phyloP scores from a whole-genome alignment of 75 land plant genomes.

The Isoetes taiwanensis region DNA sequence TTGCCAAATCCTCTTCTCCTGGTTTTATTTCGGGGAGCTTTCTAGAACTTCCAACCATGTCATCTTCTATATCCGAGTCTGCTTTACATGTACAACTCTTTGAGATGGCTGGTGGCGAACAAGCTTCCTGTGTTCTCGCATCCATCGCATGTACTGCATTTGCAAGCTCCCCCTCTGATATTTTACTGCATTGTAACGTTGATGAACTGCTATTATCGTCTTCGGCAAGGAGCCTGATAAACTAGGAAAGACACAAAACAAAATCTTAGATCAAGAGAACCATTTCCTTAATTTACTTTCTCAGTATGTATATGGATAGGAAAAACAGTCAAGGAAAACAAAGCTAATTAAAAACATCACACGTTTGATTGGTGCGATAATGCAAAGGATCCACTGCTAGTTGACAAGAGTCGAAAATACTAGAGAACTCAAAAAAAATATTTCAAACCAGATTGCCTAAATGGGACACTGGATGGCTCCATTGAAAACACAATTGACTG shows the following conservation, averaged over 20 bases:
- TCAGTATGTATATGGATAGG: not conserved
- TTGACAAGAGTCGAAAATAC: too few species aligned
- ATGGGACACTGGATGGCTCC: too few species aligned
- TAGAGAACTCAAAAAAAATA: too few species aligned
- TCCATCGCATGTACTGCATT: slow-evolving; percentile 67
- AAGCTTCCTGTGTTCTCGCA: slow-evolving; percentile 28
- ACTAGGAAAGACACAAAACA: slow-evolving; percentile 28
- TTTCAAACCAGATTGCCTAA: too few species aligned
- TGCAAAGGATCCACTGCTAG: too few species aligned
- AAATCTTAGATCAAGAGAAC: not conserved
- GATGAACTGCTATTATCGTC: slow-evolving; percentile 31
- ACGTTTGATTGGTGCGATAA: too few species aligned
- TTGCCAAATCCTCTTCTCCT: slow-evolving; percentile 10
- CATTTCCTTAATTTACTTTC: not conserved
- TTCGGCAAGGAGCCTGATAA: slow-evolving; percentile 62
- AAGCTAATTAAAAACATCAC: too few species aligned
- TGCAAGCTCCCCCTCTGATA: slow-evolving; percentile 40
- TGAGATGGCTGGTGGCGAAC: slow-evolving; percentile 15
- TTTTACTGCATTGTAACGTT: slow-evolving; percentile 14
- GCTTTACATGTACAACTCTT: too few species aligned
- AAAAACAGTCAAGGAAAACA: not conserved
- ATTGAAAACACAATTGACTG: too few species aligned
- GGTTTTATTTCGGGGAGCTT: too few species aligned
- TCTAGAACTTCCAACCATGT: too few species aligned
- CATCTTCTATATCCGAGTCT: too few species aligned